Evolutionary conservation across 2,329 filamentous ascomycete species (phyloP), one percentile per base, ranked within the genome.

Genomic region (Tolypocladium amazonense): DNA sequence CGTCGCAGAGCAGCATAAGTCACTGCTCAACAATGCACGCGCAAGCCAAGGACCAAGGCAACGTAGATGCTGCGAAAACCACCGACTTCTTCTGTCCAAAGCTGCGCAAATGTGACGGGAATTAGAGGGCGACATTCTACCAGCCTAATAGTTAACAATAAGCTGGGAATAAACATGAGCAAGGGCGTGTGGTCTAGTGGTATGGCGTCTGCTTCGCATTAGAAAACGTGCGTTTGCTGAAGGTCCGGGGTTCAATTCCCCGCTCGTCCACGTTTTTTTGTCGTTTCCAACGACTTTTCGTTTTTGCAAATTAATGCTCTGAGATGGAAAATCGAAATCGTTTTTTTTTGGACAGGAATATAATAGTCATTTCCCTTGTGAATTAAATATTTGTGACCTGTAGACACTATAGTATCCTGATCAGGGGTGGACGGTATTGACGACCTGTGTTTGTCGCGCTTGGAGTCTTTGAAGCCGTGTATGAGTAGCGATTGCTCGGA

Each of bases 211-310:
- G 64, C 63, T 66, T 66, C 64, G 64, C 64, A 65, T 64, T 50
- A 23, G 23, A 30, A 20, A 23, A 57, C 30, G 27, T 63, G 64
- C 60, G 64, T 58, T 56, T 64, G 62, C 61, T 62, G 63, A 65
- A 65, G 64, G 64, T 65, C 64, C 62, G 62, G 64, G 62, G 64
- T 65, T 66, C 64, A 63, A 66, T 66, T 66, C 64, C 61, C 64
- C 62, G 63, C 62, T 65, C 64, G 64, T 66, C 64, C 64, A 66
- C 23, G 33, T 56, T 53, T 62, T 60, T 62, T 60, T 56, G 25
- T 14, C 23, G 35, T 50, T 59, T 61, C 58, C n/a, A 11, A 35
- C 9, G 4, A 23, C 20, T 18, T 23, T 11, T 5, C 8, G 3
- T 14, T 33, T 30, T 50, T 47, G 7, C 6, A 23, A 25, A 25